Evolutionary conservation across 805 yeast genomes (phyloP).

Genomic region (Komagataella ulmi): DNA sequence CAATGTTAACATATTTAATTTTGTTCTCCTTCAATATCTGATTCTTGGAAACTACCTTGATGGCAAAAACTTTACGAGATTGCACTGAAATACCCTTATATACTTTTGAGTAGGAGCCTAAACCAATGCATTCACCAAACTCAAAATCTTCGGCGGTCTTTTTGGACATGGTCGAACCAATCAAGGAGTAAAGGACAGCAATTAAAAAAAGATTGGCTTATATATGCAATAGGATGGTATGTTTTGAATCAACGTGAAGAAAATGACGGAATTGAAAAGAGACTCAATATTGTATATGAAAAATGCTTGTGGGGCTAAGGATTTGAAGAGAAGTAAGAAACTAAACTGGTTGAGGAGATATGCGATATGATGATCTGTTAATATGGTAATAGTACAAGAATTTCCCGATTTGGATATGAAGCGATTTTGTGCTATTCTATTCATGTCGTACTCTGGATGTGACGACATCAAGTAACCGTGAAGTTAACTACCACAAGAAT

Average conservation of each 20-base stretch:
- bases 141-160: slow-evolving; percentile 73
- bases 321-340: not conserved
- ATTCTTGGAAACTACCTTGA: slow-evolving; percentile 80
- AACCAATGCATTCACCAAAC: slow-evolving; percentile 82
- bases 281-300: not conserved
- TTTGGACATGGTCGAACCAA: slow-evolving; percentile 15
- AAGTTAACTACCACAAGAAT: not conserved
- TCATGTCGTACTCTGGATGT: not conserved
- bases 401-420: not conserved
- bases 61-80: slow-evolving; percentile 70
- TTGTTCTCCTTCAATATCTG: slow-evolving; percentile 92
- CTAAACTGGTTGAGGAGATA: not conserved
- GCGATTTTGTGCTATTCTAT: not conserved
- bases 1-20: slow-evolving; percentile 91
- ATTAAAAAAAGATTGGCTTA: not conserved
- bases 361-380: not conserved
- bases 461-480: not conserved
- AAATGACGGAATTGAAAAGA: not conserved
- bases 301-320: not conserved
- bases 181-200: not conserved
- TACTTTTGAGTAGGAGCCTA: slow-evolving; percentile 93
- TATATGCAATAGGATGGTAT: not conserved
- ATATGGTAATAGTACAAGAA: not conserved
- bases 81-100: slow-evolving; percentile 72
- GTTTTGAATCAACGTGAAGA: not conserved